phyloP scores from a whole-genome alignment of 768 basidiomycete genomes.

The Lactarius tabidus region DNA sequence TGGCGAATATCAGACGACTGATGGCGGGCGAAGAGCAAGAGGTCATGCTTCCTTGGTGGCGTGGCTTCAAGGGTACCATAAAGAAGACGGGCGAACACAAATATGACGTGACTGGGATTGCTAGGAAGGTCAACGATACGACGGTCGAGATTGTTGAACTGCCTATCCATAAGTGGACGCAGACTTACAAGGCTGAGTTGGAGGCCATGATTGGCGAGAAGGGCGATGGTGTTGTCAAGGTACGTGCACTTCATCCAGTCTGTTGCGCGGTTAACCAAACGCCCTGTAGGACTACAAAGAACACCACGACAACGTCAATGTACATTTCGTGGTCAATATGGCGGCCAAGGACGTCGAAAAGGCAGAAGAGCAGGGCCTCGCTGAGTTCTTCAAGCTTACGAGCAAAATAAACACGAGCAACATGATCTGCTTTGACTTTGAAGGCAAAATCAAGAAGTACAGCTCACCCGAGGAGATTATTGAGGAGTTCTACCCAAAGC shows the following conservation, averaged over 20 bases:
- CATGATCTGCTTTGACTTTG: constrained; percentile 98
- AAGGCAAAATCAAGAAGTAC: constrained; percentile 95
- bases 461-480: constrained; percentile 84
- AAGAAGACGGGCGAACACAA: constrained; percentile 79
- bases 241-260: constrained; percentile 26
- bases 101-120: constrained; percentile 74
- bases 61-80: constrained; percentile 89
- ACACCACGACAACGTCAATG: constrained; percentile 87
- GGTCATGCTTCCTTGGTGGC: constrained; percentile 95
- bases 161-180: constrained; percentile 94
- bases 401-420: constrained; percentile 84
- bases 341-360: constrained; percentile 73
- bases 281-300: constrained; percentile 89
- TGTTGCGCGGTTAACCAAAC: background rate
- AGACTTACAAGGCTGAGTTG: constrained; percentile 85
- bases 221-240: constrained; percentile 78
- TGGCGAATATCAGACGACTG: constrained; percentile 77
- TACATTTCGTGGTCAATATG: constrained; percentile 87
- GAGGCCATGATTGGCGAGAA: constrained; percentile 89
- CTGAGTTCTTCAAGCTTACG: constrained; percentile 89
- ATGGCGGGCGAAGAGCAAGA: constrained; percentile 83
- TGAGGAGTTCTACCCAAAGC: constrained; percentile 86
- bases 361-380: constrained; percentile 83
- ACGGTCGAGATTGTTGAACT: constrained; percentile 94
- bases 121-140: constrained; percentile 74